Conservation (phyloP, 1,139 yeast genomes). For the Debaryomyces robertsiae region DNA sequence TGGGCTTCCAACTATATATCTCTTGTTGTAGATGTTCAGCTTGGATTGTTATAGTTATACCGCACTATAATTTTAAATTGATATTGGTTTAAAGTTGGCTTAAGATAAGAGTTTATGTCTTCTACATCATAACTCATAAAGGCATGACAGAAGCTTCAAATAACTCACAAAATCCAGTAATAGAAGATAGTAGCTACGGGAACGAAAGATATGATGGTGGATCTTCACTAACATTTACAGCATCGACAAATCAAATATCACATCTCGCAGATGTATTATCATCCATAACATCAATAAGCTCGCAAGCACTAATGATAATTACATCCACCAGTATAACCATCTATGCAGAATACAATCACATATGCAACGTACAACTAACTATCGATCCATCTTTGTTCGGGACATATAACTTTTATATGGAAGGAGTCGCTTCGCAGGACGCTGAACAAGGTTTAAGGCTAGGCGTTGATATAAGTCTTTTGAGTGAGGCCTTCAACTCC, state of each 20-base stretch:
- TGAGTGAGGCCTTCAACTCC: conserved; percentile 39
- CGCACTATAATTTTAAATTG: background rate
- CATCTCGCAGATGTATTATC: conserved; percentile 44
- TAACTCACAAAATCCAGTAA: background rate
- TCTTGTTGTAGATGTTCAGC: background rate
- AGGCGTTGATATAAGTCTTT: conserved; percentile 41
- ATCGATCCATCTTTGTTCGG: conserved; percentile 42
- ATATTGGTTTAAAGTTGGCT: too few relatives aligned
- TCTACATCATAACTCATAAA: too few relatives aligned
- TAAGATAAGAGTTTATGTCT: too few relatives aligned
- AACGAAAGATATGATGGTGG: background rate
- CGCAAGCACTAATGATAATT: conserved; percentile 41
- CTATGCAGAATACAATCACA: conserved; percentile 42
- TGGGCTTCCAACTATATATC: too few relatives aligned
- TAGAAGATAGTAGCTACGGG: too few relatives aligned
- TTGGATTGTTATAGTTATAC: background rate
- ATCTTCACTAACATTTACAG: conserved; percentile 26
- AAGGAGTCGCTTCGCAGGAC: conserved; percentile 13
- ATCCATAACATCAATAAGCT: conserved; percentile 34
- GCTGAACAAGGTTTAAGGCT: conserved; percentile 28
- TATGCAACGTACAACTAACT: conserved; percentile 36
- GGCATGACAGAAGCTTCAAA: too few relatives aligned
- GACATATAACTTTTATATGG: conserved; percentile 27
- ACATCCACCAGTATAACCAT: conserved; percentile 35
- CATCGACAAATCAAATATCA: conserved; percentile 40